Conservation (phyloP, 192 early-diverging fungal species). For the Oehlia diaphana region DNA sequence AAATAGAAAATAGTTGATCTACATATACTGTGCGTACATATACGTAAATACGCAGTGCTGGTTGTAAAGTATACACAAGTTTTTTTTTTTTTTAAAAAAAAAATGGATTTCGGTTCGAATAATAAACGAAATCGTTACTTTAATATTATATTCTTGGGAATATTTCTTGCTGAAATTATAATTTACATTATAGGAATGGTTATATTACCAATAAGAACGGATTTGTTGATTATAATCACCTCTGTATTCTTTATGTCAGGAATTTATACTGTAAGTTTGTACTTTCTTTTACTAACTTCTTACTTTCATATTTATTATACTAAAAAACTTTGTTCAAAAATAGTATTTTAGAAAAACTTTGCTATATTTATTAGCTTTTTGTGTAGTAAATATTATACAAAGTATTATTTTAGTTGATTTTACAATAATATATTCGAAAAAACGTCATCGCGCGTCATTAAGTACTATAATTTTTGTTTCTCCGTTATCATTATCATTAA, state of each 20-base stretch:
- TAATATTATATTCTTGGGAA: not conserved
- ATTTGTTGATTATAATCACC: not conserved
- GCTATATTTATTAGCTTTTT: not conserved
- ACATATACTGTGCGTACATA: too few species aligned
- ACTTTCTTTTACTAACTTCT: not conserved
- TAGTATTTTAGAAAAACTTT: not conserved
- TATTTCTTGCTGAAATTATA: not conserved
- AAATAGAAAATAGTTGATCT: too few species aligned
- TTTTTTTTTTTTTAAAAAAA: too few species aligned
- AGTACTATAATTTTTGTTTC: too few species aligned
- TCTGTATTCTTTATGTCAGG: not conserved
- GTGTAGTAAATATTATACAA: not conserved
- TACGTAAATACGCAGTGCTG: too few species aligned
- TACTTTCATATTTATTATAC: not conserved
- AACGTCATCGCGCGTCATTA: too few species aligned
- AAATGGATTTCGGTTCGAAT: not conserved
- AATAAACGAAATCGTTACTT: not conserved
- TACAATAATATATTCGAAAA: too few species aligned
- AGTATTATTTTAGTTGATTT: too few species aligned
- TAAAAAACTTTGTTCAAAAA: not conserved
- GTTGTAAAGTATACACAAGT: too few species aligned
- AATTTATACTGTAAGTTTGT: not conserved
- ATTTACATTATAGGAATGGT: not conserved
- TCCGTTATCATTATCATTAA: too few species aligned
- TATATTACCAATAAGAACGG: not conserved